Percentiles rank a stretch among this genome's conserved stretches.
Conservation (phyloP, 2,329 filamentous ascomycete species). For the Scedosporium apiospermum region DNA sequence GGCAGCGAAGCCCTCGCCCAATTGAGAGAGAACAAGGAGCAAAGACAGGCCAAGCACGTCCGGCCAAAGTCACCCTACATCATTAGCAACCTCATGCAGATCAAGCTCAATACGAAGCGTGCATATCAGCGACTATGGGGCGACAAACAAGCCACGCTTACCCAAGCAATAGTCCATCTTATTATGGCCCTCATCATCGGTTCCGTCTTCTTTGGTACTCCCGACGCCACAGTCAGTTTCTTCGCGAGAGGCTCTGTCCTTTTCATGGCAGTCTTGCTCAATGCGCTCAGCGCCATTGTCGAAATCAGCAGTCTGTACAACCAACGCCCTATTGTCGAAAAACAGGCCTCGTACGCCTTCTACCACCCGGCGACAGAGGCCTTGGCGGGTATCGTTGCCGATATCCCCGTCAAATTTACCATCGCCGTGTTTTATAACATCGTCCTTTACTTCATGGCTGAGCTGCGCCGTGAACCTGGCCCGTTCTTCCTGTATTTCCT, state of each 20-base stretch:
- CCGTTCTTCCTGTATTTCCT: conserved; percentile 72
- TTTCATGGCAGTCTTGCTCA: conserved; percentile 52
- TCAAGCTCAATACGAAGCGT: conserved; percentile 39
- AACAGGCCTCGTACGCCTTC: conserved; percentile 38
- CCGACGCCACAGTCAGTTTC: conserved; percentile 40
- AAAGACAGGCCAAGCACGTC: conserved; percentile 41
- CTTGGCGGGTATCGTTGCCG: conserved; percentile 41
- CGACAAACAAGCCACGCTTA: conserved; percentile 37
- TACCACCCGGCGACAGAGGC: conserved; percentile 45
- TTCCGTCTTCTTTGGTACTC: conserved; percentile 47
- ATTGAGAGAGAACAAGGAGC: conserved; percentile 37
- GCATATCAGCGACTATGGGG: conserved; percentile 44
- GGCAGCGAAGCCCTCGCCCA: conserved; percentile 26
- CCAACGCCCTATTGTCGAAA: conserved; percentile 38
- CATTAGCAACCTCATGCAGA: conserved; percentile 45
- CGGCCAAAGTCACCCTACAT: conserved; percentile 47
- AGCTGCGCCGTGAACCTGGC: conserved; percentile 45
- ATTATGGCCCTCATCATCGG: conserved; percentile 52
- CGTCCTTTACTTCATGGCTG: conserved; percentile 47
- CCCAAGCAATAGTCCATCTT: conserved; percentile 36
- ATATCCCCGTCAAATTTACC: conserved; percentile 49
- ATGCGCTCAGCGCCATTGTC: conserved; percentile 46
- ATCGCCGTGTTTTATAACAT: conserved; percentile 42
- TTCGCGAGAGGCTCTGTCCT: conserved; percentile 45
- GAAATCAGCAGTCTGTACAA: conserved; percentile 39